Evolutionary conservation across 208 protist genomes (phyloP), one percentile per base, ranked within the genome.

Genomic region (Strigomonas culicis): DNA sequence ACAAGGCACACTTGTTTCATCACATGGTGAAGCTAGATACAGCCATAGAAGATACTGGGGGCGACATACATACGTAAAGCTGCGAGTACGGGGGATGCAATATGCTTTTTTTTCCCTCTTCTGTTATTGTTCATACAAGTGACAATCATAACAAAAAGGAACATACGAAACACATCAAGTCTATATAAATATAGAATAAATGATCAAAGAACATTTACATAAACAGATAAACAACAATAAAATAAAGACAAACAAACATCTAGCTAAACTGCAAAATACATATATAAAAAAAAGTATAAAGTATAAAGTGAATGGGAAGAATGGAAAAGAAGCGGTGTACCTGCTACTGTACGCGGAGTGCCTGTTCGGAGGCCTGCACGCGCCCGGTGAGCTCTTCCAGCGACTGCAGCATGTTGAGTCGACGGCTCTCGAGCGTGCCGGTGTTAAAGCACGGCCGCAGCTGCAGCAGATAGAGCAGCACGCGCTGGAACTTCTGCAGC

Each of bases 371-470:
- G 24, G 25, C n/a, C 30, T 57, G 24, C 51, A 75, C 32, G 41
- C 74, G 44, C 30, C 36, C 51, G 36, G 56, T 60, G 7, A 85
- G 68, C 1, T 59, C 62, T 2, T 28, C 59, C 1, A 64, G 43
- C 10, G 58, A 59, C 17, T 76, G 60, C 27, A 85, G 44, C 3
- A 85, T 65, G 34, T 66, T 71, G 8, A 81, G 69, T 10, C 79
- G 70, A 47, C 74, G 75, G 19, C 60, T 79, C 52, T 82, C 74
- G 8, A 88, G 58, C 19, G 70, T 82, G 17, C 56, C 77, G 1
- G 77, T 88, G 55, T 78, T 71, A 49, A 84, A 82, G 30, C 53
- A 49, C 27, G 25, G 53, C 3, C 68, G 64, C 22, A 36, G 22
- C 53, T 79, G 70, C 31, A 80, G 66, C 32, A 71, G 19, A 10